Evolutionary conservation across 2,329 filamentous ascomycete genomes (phyloP).

Genomic region (Verticillium nubilum): DNA sequence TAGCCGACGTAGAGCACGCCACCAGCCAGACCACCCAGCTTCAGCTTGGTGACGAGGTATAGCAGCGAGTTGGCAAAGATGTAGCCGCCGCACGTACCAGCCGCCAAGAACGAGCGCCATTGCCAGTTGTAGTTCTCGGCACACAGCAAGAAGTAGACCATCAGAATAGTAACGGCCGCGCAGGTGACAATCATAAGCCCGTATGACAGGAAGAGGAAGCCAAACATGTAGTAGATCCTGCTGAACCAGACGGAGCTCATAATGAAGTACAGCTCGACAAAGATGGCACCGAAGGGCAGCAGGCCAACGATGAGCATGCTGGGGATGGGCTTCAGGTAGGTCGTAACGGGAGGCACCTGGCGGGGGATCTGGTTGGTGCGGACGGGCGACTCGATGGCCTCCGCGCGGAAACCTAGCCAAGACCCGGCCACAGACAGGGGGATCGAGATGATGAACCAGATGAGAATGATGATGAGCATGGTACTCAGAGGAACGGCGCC

Average conservation of each 20-base stretch:
- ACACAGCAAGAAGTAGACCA: constrained; percentile 95
- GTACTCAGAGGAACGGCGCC: constrained; percentile 95
- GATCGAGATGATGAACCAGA: constrained; percentile 97
- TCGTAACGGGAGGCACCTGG: constrained; percentile 81
- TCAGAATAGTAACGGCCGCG: constrained; percentile 83
- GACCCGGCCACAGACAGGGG: constrained; percentile 86
- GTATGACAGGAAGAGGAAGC: constrained; percentile 96
- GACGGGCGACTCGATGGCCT: constrained; percentile 70
- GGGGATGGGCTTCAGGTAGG: constrained; percentile 80
- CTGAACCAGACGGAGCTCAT: constrained; percentile 99
- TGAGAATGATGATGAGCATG: constrained; percentile 87
- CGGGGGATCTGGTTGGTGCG: constrained; percentile 97
- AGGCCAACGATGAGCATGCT: constrained; percentile 90
- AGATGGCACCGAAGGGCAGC: constrained; percentile 92
- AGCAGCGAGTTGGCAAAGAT: constrained; percentile 88
- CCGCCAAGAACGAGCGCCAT: constrained; percentile 89
- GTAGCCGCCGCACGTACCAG: constrained; percentile 84
- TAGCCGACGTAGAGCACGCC: constrained; percentile 93
- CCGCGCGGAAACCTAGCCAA: constrained; percentile 84
- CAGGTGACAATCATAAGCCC: constrained; percentile 95
- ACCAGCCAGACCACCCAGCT: constrained; percentile 76
- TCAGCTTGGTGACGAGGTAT: constrained; percentile 86
- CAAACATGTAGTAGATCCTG: constrained; percentile 99
- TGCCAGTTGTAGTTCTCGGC: constrained; percentile 99
- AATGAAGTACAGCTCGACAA: constrained; percentile 98